Evolutionary conservation across 768 basidiomycete species (phyloP), one percentile per base, ranked within the genome.

Genomic region (Lactarius quietus): DNA sequence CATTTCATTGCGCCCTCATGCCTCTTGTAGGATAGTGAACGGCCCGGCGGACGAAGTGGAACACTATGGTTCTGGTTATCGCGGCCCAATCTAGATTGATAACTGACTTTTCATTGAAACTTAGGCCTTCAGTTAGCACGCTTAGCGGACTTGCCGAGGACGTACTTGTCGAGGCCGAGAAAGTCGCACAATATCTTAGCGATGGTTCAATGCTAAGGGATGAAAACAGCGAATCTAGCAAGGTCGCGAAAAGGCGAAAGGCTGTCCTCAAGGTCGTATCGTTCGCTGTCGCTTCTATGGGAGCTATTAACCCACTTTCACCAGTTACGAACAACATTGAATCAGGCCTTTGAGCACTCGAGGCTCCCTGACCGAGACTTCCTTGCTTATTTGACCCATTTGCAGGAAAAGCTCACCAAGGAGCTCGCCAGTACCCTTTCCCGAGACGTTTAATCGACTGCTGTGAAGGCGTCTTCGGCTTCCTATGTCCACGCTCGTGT

Each of bases 91-190:
- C 56, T 10, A 14, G 26, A 53, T 43, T 28, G 17, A 31, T 53
- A 51, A 20, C 17, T 59, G 41, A 56, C 23, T 62, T 41, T 39
- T n/a, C 48, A 28, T 68, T 10, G 15, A 8, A 57, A 51, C 17
- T 18, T 33, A 95, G 95, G 96, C 3, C 79, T 99, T 14, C 91
- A 97, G 70, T 83, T 98, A 31, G 95, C 95, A 15, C 84, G 85
- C 55, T 82, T 96, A 6, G 95, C 93, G 1, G 93, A 95, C 71
- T 79, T 99, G 0, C 96, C 96, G 0, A 67, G 0, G 84, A 90
- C 55, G 85, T 96, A 15, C 73, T 95, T 48, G 67, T 71, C 5
- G 86, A 90, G 73, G 87, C 83, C 6, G 82, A 76, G 64, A 78
- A 84, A 62, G 84, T 92, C 0, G 84, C 92, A 3, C 78, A 80